Percentiles rank a stretch among this genome's conserved stretches.
Evolutionary conservation across 176 grass and related monocot genomes (phyloP).

Genomic region (Oryza glumipatula): DNA sequence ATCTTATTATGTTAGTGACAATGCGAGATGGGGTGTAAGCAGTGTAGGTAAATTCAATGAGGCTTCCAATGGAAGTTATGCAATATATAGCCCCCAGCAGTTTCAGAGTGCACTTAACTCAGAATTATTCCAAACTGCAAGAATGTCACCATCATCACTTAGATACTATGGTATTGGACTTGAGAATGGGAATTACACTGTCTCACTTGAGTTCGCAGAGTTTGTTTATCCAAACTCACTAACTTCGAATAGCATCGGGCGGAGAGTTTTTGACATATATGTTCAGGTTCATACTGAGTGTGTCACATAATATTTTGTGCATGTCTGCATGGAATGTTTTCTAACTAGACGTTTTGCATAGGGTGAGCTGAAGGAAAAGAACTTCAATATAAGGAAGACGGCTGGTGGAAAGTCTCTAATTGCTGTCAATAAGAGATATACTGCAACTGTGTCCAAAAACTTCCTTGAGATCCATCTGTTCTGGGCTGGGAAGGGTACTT

Average conservation of each 20-base stretch:
- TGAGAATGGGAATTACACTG: constrained; percentile 68
- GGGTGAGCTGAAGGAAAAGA: constrained; percentile 61
- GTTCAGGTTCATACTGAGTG: constrained; percentile 42
- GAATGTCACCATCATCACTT: constrained; percentile 58
- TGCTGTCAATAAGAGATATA: constrained; percentile 54
- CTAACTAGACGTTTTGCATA: constrained; percentile 51
- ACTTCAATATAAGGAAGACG: constrained; percentile 68
- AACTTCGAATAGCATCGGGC: constrained; percentile 42
- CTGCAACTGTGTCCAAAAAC: constrained; percentile 65
- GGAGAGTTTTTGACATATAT: constrained; percentile 66
- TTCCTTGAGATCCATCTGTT: constrained; percentile 96
- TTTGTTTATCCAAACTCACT: constrained; percentile 12
- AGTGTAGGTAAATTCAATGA: constrained; percentile 53
- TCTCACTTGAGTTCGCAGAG: constrained; percentile 56
- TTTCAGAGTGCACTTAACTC: constrained; percentile 52
- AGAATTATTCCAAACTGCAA: constrained; percentile 48
- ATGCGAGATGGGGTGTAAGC: constrained; percentile 53
- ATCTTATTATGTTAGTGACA: constrained; percentile 45
- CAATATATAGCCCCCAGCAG: constrained; percentile 12
- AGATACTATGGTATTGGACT: constrained; percentile 68
- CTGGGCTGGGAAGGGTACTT: constrained; percentile 94
- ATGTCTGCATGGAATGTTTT: neutral
- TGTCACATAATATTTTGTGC: neutral
- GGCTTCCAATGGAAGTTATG: constrained; percentile 20
- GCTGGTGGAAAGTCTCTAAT: constrained; percentile 59